A percentile compares a stretch with the other conserved stretches of the same genome.
phyloP scores from a whole-genome alignment of 805 yeast genomes.

The Sugiyamaella smithiae region DNA sequence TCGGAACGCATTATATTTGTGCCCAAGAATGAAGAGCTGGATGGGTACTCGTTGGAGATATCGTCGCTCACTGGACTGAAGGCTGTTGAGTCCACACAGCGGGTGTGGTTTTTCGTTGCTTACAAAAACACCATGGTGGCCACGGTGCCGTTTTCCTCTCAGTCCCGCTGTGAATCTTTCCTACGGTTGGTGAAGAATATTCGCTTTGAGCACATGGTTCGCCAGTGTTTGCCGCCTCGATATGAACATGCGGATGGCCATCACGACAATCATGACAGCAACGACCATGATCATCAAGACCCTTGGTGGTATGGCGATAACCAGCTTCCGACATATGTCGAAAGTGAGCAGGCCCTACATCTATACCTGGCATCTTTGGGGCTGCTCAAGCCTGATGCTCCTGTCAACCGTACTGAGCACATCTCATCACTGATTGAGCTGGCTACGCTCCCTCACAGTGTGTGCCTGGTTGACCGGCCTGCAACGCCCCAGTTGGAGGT shows the following conservation, averaged over 20 bases:
- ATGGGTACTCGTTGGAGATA: slow-evolving; percentile 23
- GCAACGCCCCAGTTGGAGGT: slow-evolving; percentile 2
- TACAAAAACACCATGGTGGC: slow-evolving; percentile 23
- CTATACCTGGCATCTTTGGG: slow-evolving; percentile 16
- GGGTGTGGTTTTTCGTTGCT: slow-evolving; percentile 22
- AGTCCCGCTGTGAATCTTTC: slow-evolving; percentile 27
- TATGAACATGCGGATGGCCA: slow-evolving; percentile 14
- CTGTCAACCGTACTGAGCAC: slow-evolving; percentile 10
- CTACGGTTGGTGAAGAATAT: slow-evolving; percentile 30
- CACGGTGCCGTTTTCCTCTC: slow-evolving; percentile 30
- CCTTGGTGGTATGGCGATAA: slow-evolving; percentile 24
- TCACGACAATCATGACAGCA: background rate
- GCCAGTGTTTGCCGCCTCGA: slow-evolving; percentile 33
- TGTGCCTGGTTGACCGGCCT: background rate
- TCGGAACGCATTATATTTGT: slow-evolving; percentile 28
- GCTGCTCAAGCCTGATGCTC: slow-evolving; percentile 3
- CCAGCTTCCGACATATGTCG: slow-evolving; percentile 24
- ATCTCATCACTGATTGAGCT: slow-evolving; percentile 12
- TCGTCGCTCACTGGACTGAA: slow-evolving; percentile 22
- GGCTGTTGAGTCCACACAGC: slow-evolving; percentile 16
- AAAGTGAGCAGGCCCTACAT: slow-evolving; percentile 24
- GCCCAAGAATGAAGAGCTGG: slow-evolving; percentile 15
- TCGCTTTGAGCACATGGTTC: slow-evolving; percentile 33
- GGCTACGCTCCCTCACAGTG: slow-evolving; percentile 8
- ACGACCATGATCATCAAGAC: slow-evolving; percentile 10